phyloP scores from a whole-genome alignment of 306 rosid genomes.

The Clitoria ternatea region DNA sequence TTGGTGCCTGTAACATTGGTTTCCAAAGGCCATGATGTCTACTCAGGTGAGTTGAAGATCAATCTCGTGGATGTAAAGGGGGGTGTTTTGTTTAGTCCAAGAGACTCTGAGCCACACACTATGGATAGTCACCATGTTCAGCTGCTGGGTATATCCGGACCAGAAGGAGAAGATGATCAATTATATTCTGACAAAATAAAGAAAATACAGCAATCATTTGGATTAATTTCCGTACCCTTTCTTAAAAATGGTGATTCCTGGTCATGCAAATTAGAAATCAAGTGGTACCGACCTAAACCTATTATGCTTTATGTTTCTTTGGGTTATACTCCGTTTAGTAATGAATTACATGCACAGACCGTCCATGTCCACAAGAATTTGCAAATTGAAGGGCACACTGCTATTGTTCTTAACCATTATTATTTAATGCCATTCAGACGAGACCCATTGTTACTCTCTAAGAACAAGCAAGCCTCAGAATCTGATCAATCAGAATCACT shows the following conservation, averaged over 20 bases:
- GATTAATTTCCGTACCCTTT: conserved; percentile 79
- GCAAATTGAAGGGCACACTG: conserved; percentile 85
- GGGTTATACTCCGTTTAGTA: conserved; percentile 55
- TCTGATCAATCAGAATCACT: conserved; percentile 52
- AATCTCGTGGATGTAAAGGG: conserved; percentile 94
- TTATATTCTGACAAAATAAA: conserved; percentile 55
- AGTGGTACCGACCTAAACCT: conserved; percentile 92
- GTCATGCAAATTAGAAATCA: conserved; percentile 90
- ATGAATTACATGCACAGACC: conserved; percentile 53
- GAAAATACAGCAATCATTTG: conserved; percentile 80
- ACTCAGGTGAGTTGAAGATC: conserved; percentile 89
- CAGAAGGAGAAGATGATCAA: conserved; percentile 62
- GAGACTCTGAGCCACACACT: conserved; percentile 58
- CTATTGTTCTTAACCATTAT: conserved; percentile 60
- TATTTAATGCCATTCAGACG: conserved; percentile 72
- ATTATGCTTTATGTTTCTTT: conserved; percentile 86
- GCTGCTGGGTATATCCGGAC: conserved; percentile 82
- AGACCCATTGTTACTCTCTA: conserved; percentile 74
- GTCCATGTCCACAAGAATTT: conserved; percentile 85
- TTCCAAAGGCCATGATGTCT: conserved; percentile 73
- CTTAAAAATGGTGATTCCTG: conserved; percentile 76
- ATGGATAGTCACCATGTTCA: conserved; percentile 76
- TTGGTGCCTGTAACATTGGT: conserved; percentile 69
- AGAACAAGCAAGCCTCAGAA: conserved; percentile 52
- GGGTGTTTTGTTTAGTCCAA: conserved; percentile 91